A percentile compares a stretch with the other conserved stretches of the same genome.
Evolutionary conservation across 2,329 filamentous ascomycete species (phyloP).

Genomic region (Sporothrix brasiliensis): DNA sequence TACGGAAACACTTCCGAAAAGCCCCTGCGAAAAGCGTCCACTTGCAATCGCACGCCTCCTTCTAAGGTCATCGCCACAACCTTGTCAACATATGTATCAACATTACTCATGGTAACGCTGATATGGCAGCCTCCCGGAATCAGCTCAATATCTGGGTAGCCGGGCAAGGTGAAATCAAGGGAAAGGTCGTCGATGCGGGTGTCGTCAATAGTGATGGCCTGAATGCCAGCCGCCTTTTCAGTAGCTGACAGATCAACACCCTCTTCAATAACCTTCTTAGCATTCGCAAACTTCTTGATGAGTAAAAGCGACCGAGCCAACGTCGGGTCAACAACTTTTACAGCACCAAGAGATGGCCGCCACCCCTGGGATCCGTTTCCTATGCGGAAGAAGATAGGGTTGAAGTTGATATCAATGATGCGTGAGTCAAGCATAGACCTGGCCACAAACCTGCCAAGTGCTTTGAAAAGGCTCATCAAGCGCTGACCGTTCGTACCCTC

Average conservation of each 20-base stretch:
- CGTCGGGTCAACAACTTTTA: constrained; percentile 85
- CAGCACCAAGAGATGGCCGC: constrained; percentile 81
- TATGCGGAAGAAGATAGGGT: constrained; percentile 95
- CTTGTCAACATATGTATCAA: constrained; percentile 82
- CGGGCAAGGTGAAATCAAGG: constrained; percentile 92
- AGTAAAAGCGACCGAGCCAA: constrained; percentile 83
- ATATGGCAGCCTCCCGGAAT: constrained; percentile 72
- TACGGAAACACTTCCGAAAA: constrained; percentile 98
- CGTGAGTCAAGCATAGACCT: constrained; percentile 97
- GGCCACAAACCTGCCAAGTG: constrained; percentile 95
- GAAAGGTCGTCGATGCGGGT: constrained; percentile 82
- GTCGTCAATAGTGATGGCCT: constrained; percentile 72
- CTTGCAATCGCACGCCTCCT: constrained; percentile 82
- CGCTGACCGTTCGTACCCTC: constrained; percentile 79
- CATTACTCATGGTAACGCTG: constrained; percentile 83
- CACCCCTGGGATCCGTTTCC: constrained; percentile 70
- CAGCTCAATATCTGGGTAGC: constrained; percentile 85
- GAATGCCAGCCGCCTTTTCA: constrained; percentile 71
- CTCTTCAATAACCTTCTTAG: constrained; percentile 78
- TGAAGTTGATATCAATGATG: constrained; percentile 97
- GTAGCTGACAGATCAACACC: constrained; percentile 65
- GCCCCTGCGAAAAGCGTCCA: constrained; percentile 85
- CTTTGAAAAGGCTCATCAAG: constrained; percentile 84
- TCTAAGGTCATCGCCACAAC: constrained; percentile 91
- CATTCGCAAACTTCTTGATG: constrained; percentile 81